These are phyloP conservation scores for Escovopsis weberi DNA, from an alignment of 2,329 filamentous ascomycete species.

Conservation along the genomic window DNA sequence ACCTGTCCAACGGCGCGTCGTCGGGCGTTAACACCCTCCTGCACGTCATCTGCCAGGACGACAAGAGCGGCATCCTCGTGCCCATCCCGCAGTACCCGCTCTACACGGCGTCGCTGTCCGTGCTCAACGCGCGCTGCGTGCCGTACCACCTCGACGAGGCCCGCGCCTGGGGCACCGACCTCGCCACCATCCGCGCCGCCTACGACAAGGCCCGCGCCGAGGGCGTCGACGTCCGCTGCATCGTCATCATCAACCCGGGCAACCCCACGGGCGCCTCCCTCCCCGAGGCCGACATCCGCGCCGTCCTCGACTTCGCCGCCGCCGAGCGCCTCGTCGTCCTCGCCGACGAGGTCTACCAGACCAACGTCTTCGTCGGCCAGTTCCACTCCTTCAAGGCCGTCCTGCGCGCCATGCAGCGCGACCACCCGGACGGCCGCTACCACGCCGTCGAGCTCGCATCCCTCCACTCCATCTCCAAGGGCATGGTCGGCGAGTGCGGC, in stretches of 20 bases:
- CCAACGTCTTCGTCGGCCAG: constrained; percentile 88
- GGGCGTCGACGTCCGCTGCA: constrained; percentile 76
- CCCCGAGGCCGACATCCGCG: constrained; percentile 60
- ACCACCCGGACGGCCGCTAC: constrained; percentile 54
- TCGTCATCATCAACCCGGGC: constrained; percentile 96
- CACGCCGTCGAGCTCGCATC: constrained; percentile 80
- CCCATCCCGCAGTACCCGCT: constrained; percentile 97
- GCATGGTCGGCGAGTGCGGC: constrained; percentile 97
- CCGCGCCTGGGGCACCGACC: constrained; percentile 74
- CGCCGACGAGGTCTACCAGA: constrained; percentile 98
- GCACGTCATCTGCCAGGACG: constrained; percentile 68
- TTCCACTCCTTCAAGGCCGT: constrained; percentile 94
- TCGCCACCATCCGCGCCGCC: constrained; percentile 59
- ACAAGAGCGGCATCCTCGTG: constrained; percentile 71
- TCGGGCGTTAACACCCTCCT: constrained; percentile 90
- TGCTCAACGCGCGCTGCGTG: constrained; percentile 75
- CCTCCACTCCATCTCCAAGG: constrained; percentile 89
- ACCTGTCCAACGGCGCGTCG: constrained; percentile 82
- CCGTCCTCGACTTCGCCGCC: constrained; percentile 75
- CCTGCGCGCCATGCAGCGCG: constrained; percentile 66
- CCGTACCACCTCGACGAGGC: constrained; percentile 89
- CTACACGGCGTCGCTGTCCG: constrained; percentile 81
- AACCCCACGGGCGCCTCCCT: constrained; percentile 92
- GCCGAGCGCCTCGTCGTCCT: constrained; percentile 78
- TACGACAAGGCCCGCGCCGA: constrained; percentile 60